These are phyloP conservation scores for Yamagishiella unicocca DNA, from an alignment of 139 green algal genomes.

Conservation along the genomic window DNA sequence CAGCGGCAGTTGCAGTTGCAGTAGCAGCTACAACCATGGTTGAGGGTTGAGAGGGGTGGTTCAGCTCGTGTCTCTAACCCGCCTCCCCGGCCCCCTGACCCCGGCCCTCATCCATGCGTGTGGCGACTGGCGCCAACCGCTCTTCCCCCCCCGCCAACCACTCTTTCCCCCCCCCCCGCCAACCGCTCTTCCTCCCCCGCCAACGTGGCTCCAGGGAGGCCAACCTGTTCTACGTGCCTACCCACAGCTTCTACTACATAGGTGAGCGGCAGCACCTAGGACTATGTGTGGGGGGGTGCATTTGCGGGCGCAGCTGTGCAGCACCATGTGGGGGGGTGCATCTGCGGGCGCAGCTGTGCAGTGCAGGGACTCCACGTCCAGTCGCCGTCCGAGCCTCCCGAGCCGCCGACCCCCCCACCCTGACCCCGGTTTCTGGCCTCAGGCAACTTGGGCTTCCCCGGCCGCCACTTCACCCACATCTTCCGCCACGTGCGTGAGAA, in stretches of 20 bases:
- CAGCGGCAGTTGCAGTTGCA: no score
- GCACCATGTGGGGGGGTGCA: not conserved
- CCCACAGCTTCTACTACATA: not conserved
- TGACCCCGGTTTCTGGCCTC: not conserved
- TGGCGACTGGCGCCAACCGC: no score
- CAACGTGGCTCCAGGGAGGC: not conserved
- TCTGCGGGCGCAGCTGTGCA: no score
- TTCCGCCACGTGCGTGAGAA: not conserved
- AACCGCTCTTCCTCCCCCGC: not conserved
- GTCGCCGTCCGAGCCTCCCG: no score
- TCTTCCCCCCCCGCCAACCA: not conserved
- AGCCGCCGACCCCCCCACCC: not conserved
- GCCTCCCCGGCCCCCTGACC: no score
- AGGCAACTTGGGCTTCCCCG: constrained; percentile 25
- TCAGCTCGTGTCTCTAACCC: no score
- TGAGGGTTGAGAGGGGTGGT: no score
- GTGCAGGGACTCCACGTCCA: no score
- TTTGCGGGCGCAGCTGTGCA: no score
- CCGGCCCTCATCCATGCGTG: no score
- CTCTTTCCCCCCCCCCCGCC: not conserved
- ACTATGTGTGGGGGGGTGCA: not conserved
- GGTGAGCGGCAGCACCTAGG: not conserved
- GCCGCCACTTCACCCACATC: not conserved
- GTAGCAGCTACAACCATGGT: no score
- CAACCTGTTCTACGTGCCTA: constrained; percentile 14